These are phyloP conservation scores for Candida koratica DNA, from an alignment of 805 yeast species.

Conservation along the genomic window DNA sequence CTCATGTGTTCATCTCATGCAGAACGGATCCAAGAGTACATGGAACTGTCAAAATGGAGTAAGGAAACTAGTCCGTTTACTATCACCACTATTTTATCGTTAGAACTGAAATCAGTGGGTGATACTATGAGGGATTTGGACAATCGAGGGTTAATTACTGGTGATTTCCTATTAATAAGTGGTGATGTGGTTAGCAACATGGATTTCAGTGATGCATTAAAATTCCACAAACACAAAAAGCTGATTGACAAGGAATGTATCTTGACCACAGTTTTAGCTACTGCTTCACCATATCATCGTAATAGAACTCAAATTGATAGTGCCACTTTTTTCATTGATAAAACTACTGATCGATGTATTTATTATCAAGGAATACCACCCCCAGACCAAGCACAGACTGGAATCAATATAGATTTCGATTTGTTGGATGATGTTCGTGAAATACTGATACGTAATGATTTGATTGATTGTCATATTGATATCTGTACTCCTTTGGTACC, in stretches of 20 bases:
- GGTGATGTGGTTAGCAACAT: slow-evolving; percentile 96
- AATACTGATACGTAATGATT: slow-evolving; percentile 80
- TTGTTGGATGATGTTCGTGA: slow-evolving; percentile 65
- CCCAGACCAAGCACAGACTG: slow-evolving; percentile 29
- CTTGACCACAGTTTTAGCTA: slow-evolving; percentile 87
- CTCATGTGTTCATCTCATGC: slow-evolving; percentile 90
- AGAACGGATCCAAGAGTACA: slow-evolving; percentile 78
- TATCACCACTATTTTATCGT: slow-evolving; percentile 72
- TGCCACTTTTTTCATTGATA: slow-evolving; percentile 79
- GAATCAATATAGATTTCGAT: slow-evolving; percentile 75
- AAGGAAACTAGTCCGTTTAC: slow-evolving; percentile 60
- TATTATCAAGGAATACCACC: slow-evolving; percentile 79
- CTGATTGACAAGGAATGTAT: slow-evolving; percentile 83
- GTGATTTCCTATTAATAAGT: slow-evolving; percentile 84
- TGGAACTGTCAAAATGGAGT: slow-evolving; percentile 67
- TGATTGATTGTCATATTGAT: slow-evolving; percentile 95
- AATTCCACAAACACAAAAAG: slow-evolving; percentile 68
- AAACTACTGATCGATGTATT: slow-evolving; percentile 67
- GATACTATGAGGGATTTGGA: slow-evolving; percentile 97
- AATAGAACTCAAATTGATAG: slow-evolving; percentile 79
- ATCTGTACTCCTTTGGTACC: slow-evolving; percentile 94
- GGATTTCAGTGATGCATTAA: slow-evolving; percentile 69
- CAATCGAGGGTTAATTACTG: slow-evolving; percentile 80
- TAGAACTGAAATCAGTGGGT: slow-evolving; percentile 89
- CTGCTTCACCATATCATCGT: slow-evolving; percentile 80